Evolutionary conservation across 2,329 filamentous ascomycete species (phyloP).

Genomic region (Talaromyces sp.): DNA sequence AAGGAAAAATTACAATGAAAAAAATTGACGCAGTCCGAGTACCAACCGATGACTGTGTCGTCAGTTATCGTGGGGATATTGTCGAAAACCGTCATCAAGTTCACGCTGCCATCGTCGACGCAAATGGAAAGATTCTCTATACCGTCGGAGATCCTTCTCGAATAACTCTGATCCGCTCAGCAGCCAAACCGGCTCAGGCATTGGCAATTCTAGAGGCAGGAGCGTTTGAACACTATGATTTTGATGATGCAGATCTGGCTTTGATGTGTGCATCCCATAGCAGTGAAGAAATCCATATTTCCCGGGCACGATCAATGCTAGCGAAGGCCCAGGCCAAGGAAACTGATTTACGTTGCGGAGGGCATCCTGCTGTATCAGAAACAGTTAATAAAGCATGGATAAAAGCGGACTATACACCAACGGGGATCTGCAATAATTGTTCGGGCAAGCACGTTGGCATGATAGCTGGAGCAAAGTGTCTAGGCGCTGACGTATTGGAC

Average conservation of each 20-base stretch:
- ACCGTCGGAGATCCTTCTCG: constrained; percentile 39
- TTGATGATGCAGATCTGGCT: constrained; percentile 42
- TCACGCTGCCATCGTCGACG: constrained; percentile 41
- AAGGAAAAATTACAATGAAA: neutral
- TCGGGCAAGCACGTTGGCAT: constrained; percentile 49
- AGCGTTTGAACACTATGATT: constrained; percentile 31
- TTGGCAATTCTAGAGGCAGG: constrained; percentile 44
- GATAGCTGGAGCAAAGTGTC: constrained; percentile 39
- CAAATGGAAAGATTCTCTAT: constrained; percentile 36
- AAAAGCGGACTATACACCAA: constrained; percentile 34
- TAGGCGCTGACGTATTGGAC: constrained; percentile 27
- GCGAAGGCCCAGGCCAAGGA: constrained; percentile 29
- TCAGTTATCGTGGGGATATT: constrained; percentile 34
- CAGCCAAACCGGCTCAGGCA: constrained; percentile 45
- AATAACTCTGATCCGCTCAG: constrained; percentile 42
- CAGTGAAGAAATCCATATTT: constrained; percentile 40
- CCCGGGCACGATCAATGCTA: constrained; percentile 37
- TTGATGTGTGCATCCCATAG: constrained; percentile 48
- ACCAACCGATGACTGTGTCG: constrained; percentile 27
- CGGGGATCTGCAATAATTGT: constrained; percentile 42
- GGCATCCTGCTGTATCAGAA: constrained; percentile 35
- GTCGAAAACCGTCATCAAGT: constrained; percentile 44
- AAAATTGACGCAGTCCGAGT: neutral
- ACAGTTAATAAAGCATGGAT: constrained; percentile 39
- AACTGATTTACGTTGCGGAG: constrained; percentile 40